Conservation (phyloP, 2,329 filamentous ascomycete species). For the Fusarium azukiicola region DNA sequence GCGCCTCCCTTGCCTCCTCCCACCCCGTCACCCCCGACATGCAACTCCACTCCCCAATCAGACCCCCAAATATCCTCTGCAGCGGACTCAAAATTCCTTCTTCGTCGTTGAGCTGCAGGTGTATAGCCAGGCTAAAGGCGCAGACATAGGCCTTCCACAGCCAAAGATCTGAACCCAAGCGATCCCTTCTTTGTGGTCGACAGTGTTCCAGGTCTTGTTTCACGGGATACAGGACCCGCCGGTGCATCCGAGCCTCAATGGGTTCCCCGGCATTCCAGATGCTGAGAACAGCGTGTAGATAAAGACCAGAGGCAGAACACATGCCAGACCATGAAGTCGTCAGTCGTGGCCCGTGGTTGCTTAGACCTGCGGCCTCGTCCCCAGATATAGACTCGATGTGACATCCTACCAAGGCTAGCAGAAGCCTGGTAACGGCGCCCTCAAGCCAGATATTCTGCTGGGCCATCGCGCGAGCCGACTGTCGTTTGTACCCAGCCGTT, state of each 20-base stretch:
- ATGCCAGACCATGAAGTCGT: constrained; percentile 44
- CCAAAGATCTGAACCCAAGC: constrained; percentile 28
- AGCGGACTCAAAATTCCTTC: constrained; percentile 10
- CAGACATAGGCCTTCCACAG: constrained; percentile 49
- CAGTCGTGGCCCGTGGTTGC: neutral
- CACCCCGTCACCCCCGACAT: constrained; percentile 6
- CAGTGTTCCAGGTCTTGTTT: constrained; percentile 31
- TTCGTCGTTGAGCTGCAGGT: neutral
- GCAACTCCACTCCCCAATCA: constrained; percentile 40
- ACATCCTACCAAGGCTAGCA: constrained; percentile 36
- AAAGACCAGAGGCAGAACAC: constrained; percentile 32
- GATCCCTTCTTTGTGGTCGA: neutral
- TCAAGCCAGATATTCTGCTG: constrained; percentile 43
- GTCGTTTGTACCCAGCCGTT: constrained; percentile 1
- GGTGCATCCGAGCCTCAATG: constrained; percentile 34
- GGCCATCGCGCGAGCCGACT: neutral
- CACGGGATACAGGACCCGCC: constrained; percentile 37
- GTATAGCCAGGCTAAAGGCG: constrained; percentile 40
- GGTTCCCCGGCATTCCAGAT: constrained; percentile 48
- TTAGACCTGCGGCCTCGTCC: rapidly evolving
- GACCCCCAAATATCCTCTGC: neutral
- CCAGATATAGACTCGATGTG: constrained; percentile 40
- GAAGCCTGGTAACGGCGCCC: constrained; percentile 41
- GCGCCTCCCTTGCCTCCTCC: constrained; percentile 16
- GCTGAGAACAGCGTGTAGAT: constrained; percentile 35